Evolutionary conservation across 2,329 filamentous ascomycete genomes (phyloP).

Genomic region (Neonectria magnoliae): DNA sequence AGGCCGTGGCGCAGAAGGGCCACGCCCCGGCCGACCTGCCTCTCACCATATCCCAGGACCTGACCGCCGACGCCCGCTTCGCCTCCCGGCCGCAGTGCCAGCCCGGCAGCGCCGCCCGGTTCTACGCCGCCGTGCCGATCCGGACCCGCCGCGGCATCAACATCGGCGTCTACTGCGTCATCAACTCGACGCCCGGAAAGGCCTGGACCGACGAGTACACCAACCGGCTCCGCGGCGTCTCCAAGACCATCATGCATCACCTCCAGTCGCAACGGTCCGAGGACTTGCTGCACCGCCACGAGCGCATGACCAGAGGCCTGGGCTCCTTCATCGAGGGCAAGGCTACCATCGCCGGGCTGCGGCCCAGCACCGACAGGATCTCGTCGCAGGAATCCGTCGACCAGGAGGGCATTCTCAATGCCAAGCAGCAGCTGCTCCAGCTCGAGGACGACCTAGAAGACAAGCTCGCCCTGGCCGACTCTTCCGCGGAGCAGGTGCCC

Average conservation of each 20-base stretch:
- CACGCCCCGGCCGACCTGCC: constrained; percentile 34
- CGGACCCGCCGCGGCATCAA: constrained; percentile 52
- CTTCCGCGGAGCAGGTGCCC: neutral
- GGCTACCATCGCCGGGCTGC: constrained; percentile 39
- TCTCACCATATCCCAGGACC: constrained; percentile 48
- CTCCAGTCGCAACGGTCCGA: constrained; percentile 46
- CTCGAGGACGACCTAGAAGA: neutral
- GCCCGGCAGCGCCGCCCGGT: constrained; percentile 40
- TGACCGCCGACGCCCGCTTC: constrained; percentile 46
- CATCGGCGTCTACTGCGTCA: constrained; percentile 53
- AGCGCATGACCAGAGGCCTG: constrained; percentile 51
- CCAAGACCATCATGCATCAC: constrained; percentile 49
- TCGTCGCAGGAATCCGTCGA: neutral
- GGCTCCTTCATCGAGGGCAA: constrained; percentile 50
- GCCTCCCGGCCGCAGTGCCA: constrained; percentile 36
- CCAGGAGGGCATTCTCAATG: constrained; percentile 28
- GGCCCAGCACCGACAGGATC: neutral
- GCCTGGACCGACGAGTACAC: constrained; percentile 42
- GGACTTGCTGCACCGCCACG: constrained; percentile 43
- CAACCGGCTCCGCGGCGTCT: constrained; percentile 40
- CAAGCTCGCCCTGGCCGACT: neutral
- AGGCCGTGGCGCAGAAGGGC: neutral
- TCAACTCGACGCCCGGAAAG: constrained; percentile 26
- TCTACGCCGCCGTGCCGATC: constrained; percentile 56
- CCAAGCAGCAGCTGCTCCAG: constrained; percentile 24